A percentile compares a stretch with the other conserved stretches of the same genome.
phyloP scores from a whole-genome alignment of 2,329 filamentous ascomycete species.

The Aspergillus jensenii region DNA sequence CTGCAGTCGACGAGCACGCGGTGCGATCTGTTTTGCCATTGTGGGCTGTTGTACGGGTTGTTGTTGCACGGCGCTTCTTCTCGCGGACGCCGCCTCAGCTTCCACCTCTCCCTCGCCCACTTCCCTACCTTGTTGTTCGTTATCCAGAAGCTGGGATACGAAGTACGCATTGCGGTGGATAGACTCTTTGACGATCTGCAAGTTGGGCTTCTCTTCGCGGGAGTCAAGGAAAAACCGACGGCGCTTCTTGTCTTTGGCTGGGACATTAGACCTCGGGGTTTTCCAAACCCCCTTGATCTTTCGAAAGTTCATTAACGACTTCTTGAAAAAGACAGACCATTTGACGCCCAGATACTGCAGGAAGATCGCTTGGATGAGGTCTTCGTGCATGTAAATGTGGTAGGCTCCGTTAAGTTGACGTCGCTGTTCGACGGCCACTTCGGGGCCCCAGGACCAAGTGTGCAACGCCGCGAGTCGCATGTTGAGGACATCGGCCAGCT shows the following conservation, averaged over 20 bases:
- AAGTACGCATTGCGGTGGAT: conserved; percentile 12
- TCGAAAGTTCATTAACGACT: background rate
- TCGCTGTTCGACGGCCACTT: conserved; percentile 10
- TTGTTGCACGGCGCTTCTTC: background rate
- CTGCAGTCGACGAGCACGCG: background rate
- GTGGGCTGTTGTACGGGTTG: too few species aligned
- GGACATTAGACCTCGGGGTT: background rate
- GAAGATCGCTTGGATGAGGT: conserved; percentile 17
- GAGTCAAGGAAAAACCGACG: conserved; percentile 9
- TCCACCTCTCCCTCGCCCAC: conserved; percentile 12
- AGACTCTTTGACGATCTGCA: conserved; percentile 4
- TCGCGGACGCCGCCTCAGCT: background rate
- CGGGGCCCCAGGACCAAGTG: conserved; percentile 14
- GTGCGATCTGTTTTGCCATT: background rate
- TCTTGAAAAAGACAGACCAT: conserved; percentile 15
- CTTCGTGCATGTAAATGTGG: conserved; percentile 14
- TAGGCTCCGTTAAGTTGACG: conserved; percentile 13
- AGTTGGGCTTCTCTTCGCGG: background rate
- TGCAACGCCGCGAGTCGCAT: conserved; percentile 10
- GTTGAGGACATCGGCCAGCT: conserved; percentile 14
- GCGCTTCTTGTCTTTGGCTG: conserved; percentile 10
- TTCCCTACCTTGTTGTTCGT: background rate
- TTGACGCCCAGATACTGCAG: conserved; percentile 11
- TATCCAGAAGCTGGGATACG: conserved; percentile 12
- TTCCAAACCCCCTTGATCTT: conserved; percentile 7